Percentiles rank a stretch among this genome's conserved stretches.
Evolutionary conservation across 768 basidiomycete species (phyloP).

Genomic region (Lentinula sp.): DNA sequence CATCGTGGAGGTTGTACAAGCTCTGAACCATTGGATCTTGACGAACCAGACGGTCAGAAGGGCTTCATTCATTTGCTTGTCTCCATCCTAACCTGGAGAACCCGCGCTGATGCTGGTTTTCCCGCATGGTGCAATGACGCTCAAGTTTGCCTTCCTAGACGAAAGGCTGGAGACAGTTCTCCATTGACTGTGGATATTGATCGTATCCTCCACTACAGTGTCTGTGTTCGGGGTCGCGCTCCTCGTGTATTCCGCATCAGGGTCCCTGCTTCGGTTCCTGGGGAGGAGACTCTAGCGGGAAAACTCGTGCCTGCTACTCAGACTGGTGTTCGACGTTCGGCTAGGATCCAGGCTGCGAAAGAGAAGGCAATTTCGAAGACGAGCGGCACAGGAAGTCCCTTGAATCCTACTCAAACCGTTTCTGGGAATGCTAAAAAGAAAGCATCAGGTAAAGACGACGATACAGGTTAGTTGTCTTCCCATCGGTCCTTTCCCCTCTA

Average conservation of each 20-base stretch:
- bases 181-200: not conserved
- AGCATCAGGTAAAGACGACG: not conserved
- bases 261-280: not conserved
- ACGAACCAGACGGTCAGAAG: not conserved
- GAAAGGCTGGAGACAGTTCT: not conserved
- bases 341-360: not conserved
- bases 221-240: not conserved
- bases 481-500: not conserved
- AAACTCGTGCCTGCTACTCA: not conserved
- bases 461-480: not conserved
- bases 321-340: no score
- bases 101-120: conserved; percentile 8
- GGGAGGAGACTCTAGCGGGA: not conserved
- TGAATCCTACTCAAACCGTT: not conserved
- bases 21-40: not conserved
- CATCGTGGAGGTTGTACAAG: not conserved
- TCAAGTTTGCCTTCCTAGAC: not conserved
- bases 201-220: not conserved
- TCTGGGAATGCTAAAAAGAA: not conserved
- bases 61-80: conserved; percentile 4
- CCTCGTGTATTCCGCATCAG: not conserved
- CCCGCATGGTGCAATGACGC: conserved; percentile 5
- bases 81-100: conserved; percentile 9
- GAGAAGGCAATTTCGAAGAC: not conserved
- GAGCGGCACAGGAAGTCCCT: not conserved